Evolutionary conservation across 169 alveolate genomes (phyloP), one percentile per base, ranked within the genome.

Genomic region (Toxoplasma gondii): DNA sequence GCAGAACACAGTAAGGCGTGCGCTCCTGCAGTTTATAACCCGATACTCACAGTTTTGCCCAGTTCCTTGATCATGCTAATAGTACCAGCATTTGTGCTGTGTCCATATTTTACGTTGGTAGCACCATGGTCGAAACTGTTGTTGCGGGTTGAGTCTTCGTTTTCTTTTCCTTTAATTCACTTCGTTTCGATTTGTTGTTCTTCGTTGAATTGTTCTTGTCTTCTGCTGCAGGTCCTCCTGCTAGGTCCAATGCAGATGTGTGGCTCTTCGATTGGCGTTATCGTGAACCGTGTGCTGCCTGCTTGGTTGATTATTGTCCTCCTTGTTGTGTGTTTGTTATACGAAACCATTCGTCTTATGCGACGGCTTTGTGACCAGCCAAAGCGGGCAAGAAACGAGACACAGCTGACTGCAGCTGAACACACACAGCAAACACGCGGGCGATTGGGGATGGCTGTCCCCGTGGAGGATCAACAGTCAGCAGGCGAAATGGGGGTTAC

Each of bases 221-320:
- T 49, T 49, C 58, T 49, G 58, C 4, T 44, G 69, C 82, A 91
- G 91, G 94, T 82, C 17, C 92, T 93, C 31, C 74, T 93, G 24
- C 88, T 93, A 0, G 93, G 94, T 43, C 94, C 96, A n/a, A 92
- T 92, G 91, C 93, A 93, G 94, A 90, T 93, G 91, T 93, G 84
- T n/a, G 96, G 96, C 9, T 93, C 93, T 2, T 86, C 92, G 43
- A 1, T 88, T 12, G 96, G 96, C 24, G 88, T 91, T 10, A 74
- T 93, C 54, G 69, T 93, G 49, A 91, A 74, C 44, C 64, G 67
- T 44, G 43, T 58, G 43, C 94, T 93, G 38, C 96, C 96, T 7
- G 91, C 93, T 24, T 93, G 96, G 96, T 36, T 88, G 34, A 54
- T 93, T 38, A 78, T 88, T n/a, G 39, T 88, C 39, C 49, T 38